phyloP scores from a whole-genome alignment of 345 rosid genomes.

The Bretschneidera sinensis region DNA sequence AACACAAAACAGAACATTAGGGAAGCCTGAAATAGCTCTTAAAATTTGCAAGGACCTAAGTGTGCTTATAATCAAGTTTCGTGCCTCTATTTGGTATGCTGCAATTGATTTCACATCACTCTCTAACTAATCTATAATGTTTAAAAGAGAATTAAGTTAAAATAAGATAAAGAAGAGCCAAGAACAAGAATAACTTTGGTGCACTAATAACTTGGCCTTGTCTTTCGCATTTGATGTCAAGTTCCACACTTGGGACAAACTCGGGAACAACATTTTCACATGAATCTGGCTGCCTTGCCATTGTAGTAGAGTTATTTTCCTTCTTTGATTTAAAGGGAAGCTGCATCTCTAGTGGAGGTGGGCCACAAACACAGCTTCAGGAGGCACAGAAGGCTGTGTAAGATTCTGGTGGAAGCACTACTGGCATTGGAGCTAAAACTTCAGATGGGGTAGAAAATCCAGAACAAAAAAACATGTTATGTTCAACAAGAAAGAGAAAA shows the following conservation, averaged over 20 bases:
- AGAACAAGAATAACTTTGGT: not conserved
- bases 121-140: not conserved
- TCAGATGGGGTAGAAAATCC: no score
- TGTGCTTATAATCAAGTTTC: not conserved
- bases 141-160: conserved; percentile 6
- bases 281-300: conserved; percentile 8
- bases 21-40: no score
- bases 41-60: no score
- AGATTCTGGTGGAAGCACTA: conserved; percentile 17
- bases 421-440: conserved; percentile 23
- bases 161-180: conserved; percentile 9
- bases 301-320: not conserved
- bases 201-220: not conserved
- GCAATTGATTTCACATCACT: not conserved
- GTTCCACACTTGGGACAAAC: not conserved
- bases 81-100: not conserved
- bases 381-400: conserved; percentile 1
- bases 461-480: not conserved
- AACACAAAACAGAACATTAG: no score
- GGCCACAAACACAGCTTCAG: conserved; percentile 1
- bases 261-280: conserved; percentile 3
- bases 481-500: not conserved
- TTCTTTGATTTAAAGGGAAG: not conserved
- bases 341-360: conserved; percentile 10
- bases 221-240: conserved; percentile 11